Base-by-base conservation (phyloP, 768 basidiomycete species). In the Lentinula aciculospora region DNA sequence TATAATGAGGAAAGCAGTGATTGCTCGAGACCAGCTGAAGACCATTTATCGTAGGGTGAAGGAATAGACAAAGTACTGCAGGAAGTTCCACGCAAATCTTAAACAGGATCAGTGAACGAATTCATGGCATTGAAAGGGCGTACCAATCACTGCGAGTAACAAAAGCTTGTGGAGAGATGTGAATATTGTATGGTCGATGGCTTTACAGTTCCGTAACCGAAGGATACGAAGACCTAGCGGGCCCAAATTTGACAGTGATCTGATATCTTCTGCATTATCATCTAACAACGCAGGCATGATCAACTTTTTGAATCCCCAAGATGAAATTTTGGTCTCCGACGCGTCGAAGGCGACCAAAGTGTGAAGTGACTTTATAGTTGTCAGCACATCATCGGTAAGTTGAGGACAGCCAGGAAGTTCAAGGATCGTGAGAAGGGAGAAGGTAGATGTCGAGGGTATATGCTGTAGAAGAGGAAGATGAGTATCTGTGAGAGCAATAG, bases 361-460 rank as follows among this genome's bases (percentile, higher is more conserved):
- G 62, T 80, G 81, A 5, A 92, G 75, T 9, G 68, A 62, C 28
- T 76, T 78, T 28, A 91, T 72, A 8, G 70, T 65, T 39, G 75
- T 57, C 25, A 89, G 74, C 47, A 77, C 80, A 25, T 78, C 69
- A 67, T 92, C 89, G 27, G 75, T 80, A 0, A 92, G 72, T n/a
- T 80, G 72, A 10, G 58, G 55, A 61, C 85, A 86, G 4, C 74
- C 68, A 3, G 81, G 76, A 8, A 92, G 71, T 47, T 86, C 76
- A 23, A 92, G 68, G 10, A 88, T 66, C 4, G 88, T 86, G 54
- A 91, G 60, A 31, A 92, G 74, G 2, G 86, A 75, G 66, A 89
- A 92, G 23, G 78, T 64, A 2, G 74, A 64, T 0, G 84, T 82
- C 44, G 76, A 70, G 1, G 78, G 76, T 40, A 90, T 80, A 15